A percentile compares a stretch with the other conserved stretches of the same genome.
Conservation (phyloP, 225 moss, liverwort and hornwort species). For the Takakia lepidozioides region DNA sequence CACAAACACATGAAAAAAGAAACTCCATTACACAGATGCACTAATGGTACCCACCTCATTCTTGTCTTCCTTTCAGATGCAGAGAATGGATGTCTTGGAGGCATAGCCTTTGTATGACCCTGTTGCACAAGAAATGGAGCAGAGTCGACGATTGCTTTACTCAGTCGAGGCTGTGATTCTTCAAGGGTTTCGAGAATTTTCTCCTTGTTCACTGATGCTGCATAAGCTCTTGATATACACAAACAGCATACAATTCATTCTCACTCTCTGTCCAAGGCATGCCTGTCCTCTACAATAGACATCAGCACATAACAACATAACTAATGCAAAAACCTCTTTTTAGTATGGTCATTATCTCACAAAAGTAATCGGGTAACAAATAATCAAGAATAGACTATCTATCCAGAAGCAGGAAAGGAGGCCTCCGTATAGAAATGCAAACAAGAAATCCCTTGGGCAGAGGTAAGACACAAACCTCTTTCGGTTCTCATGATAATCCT, state of each 20-base stretch:
- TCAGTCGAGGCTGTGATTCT: conserved; percentile 88
- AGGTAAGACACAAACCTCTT: conserved; percentile 75
- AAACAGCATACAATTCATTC: conserved; percentile 19
- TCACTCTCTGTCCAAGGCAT: conserved; percentile 18
- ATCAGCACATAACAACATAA: not conserved
- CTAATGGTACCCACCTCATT: conserved; percentile 46
- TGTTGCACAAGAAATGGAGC: conserved; percentile 89
- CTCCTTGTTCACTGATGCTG: conserved; percentile 87
- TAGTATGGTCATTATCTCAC: not conserved
- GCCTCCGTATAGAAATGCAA: not conserved
- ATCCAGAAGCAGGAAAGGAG: not conserved
- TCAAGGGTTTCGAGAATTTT: conserved; percentile 95
- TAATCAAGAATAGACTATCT: conserved; percentile 5
- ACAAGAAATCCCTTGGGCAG: too few relatives aligned
- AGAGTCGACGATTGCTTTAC: conserved; percentile 84
- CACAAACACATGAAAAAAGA: too few relatives aligned
- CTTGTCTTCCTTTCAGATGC: conserved; percentile 52
- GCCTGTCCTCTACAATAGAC: not conserved
- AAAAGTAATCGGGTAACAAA: conserved; percentile 10
- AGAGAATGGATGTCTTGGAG: conserved; percentile 41
- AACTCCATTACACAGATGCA: too few relatives aligned
- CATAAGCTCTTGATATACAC: conserved; percentile 72
- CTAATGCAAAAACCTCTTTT: not conserved
- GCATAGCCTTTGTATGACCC: conserved; percentile 50
- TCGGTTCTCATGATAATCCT: conserved; percentile 73